These are phyloP conservation scores for Craterostigma plantagineum DNA, from an alignment of 257 asterid genomes.

Conservation along the genomic window DNA sequence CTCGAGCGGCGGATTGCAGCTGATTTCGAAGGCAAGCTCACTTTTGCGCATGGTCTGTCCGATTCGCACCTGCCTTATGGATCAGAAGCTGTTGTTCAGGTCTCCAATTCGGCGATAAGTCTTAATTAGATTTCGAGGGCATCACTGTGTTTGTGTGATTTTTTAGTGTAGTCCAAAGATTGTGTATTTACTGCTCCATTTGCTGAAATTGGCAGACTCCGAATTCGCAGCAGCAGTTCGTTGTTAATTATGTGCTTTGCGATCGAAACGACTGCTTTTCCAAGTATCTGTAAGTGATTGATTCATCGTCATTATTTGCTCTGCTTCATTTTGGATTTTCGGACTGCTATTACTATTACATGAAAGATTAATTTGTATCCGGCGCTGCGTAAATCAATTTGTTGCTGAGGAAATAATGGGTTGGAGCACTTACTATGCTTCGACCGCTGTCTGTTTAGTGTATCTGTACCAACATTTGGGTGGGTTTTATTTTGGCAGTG, in stretches of 20 bases:
- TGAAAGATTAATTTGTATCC: no score
- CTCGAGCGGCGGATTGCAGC: slow-evolving; percentile 50
- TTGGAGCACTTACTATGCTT: no score
- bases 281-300: slow-evolving; percentile 46
- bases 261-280: slow-evolving; percentile 39
- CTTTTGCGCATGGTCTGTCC: slow-evolving; percentile 42
- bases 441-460: no score
- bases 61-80: slow-evolving; percentile 61
- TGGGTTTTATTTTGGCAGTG: slow-evolving; percentile 23
- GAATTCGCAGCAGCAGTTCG: slow-evolving; percentile 29
- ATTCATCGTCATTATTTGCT: neutral
- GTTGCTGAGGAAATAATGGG: no score
- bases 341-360: no score
- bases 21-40: slow-evolving; percentile 42
- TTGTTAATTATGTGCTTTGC: slow-evolving; percentile 34
- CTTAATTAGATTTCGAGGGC: neutral
- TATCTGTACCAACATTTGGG: no score
- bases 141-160: neutral
- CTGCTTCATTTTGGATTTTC: neutral
- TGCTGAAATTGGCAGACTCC: slow-evolving; percentile 21
- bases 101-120: slow-evolving; percentile 10
- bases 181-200: slow-evolving; percentile 7
- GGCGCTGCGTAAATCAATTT: no score
- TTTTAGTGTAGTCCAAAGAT: neutral
- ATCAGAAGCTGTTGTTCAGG: slow-evolving; percentile 67